Conservation (phyloP, 768 basidiomycete species). For the Rhodotorula diobovata region DNA sequence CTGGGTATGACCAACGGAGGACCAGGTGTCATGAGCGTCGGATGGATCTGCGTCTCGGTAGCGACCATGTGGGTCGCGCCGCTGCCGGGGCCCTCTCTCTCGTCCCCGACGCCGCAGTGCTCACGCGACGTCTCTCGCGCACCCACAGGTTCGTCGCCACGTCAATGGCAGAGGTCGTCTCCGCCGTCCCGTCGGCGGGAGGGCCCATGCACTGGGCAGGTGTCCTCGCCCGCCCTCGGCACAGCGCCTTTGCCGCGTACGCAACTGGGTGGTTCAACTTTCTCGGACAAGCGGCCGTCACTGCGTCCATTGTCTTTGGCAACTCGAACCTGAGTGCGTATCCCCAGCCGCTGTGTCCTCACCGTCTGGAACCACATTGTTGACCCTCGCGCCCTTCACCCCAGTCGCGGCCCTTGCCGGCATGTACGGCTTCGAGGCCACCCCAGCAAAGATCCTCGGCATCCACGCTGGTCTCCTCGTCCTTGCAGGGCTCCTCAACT, state of each 20-base stretch:
- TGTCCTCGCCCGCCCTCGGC: slow-evolving; percentile 57
- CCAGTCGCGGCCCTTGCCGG: slow-evolving; percentile 61
- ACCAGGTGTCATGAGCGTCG: slow-evolving; percentile 54
- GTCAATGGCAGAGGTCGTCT: slow-evolving; percentile 64
- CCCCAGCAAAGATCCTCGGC: slow-evolving; percentile 61
- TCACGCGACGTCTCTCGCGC: too few species aligned
- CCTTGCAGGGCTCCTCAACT: slow-evolving; percentile 67
- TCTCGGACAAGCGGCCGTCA: slow-evolving; percentile 62
- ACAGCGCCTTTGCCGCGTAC: slow-evolving; percentile 62
- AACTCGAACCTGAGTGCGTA: slow-evolving; percentile 28
- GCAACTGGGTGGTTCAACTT: slow-evolving; percentile 55
- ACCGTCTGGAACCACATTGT: too few species aligned
- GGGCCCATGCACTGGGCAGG: slow-evolving; percentile 63
- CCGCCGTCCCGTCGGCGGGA: slow-evolving; percentile 56
- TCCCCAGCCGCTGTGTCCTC: too few species aligned
- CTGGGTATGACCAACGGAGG: slow-evolving; percentile 60
- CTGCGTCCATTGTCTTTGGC: slow-evolving; percentile 62
- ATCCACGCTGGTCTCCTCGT: slow-evolving; percentile 66
- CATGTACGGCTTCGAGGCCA: slow-evolving; percentile 59
- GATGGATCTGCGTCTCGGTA: slow-evolving; percentile 46
- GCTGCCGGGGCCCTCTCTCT: too few species aligned
- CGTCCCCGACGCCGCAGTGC: neutral
- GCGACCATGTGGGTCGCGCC: slow-evolving; percentile 54
- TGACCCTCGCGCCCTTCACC: slow-evolving; percentile 49
- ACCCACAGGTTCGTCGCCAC: slow-evolving; percentile 57